Conservation (phyloP, 805 yeast species). For the Ogataea dorogensis region DNA sequence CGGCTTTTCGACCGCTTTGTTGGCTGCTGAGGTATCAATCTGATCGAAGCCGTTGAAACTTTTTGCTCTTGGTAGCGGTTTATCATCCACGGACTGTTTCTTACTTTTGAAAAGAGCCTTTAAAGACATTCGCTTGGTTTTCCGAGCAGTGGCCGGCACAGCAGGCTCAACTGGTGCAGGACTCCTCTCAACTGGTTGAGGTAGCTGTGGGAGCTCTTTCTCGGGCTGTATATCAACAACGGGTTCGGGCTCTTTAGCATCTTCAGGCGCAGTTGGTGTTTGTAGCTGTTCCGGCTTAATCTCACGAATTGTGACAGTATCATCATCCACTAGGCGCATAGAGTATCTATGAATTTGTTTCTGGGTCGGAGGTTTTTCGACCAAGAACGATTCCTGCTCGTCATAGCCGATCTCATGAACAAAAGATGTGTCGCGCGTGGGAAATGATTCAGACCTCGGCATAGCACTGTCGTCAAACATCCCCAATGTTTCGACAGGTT, state of each 20-base stretch:
- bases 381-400: slow-evolving; percentile 20
- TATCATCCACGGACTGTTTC: neutral
- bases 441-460: slow-evolving; percentile 12
- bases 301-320: slow-evolving; percentile 7
- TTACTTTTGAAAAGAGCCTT: slow-evolving; percentile 29
- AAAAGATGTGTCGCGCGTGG: slow-evolving; percentile 2
- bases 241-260: neutral
- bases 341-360: slow-evolving; percentile 21
- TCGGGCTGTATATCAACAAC: neutral
- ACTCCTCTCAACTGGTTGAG: neutral
- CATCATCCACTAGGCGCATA: slow-evolving; percentile 27
- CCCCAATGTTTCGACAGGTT: slow-evolving; percentile 26
- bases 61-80: slow-evolving; percentile 14
- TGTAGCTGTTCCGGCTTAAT: neutral
- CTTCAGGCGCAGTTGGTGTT: too few relatives aligned
- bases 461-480: slow-evolving; percentile 20
- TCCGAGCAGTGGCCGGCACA: slow-evolving; percentile 2
- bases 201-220: slow-evolving; percentile 4
- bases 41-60: slow-evolving; percentile 20
- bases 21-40: neutral
- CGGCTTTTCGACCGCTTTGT: neutral
- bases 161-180: neutral
- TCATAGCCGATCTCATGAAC: slow-evolving; percentile 32
- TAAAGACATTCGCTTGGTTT: slow-evolving; percentile 28
- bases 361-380: slow-evolving; percentile 1